A percentile compares a stretch with the other conserved stretches of the same genome.
Conservation (phyloP, 164 flowering plant species). For the Protea cynaroides region DNA sequence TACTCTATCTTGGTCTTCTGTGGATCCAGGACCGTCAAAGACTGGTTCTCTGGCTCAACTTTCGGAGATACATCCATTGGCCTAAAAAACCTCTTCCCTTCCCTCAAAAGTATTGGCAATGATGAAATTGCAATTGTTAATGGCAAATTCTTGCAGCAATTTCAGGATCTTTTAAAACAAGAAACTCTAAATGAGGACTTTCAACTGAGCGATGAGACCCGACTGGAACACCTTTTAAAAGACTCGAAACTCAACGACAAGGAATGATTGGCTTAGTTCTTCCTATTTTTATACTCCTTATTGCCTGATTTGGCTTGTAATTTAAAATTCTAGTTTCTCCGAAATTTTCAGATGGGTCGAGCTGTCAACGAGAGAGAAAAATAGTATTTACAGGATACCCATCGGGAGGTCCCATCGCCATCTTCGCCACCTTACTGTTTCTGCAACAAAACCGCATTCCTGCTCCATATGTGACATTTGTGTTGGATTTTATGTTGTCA, state of each 20-base stretch:
- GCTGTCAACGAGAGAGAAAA: constrained; percentile 40
- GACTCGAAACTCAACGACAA: constrained; percentile 32
- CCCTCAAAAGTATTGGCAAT: constrained; percentile 41
- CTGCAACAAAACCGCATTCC: constrained; percentile 35
- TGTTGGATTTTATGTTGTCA: too few species aligned
- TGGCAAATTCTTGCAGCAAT: constrained; percentile 42
- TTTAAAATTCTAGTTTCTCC: not conserved
- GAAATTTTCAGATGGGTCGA: constrained; percentile 42
- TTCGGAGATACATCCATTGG: constrained; percentile 39
- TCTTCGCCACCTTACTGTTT: constrained; percentile 60
- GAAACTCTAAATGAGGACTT: too few species aligned
- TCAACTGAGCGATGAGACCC: constrained; percentile 20
- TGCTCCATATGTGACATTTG: constrained; percentile 58
- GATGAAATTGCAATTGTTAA: constrained; percentile 43
- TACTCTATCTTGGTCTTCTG: constrained; percentile 41
- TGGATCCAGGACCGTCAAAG: constrained; percentile 36
- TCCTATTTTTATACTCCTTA: not conserved
- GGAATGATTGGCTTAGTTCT: constrained; percentile 28
- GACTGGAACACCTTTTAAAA: too few species aligned
- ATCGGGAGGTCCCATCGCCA: constrained; percentile 61
- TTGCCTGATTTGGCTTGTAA: too few species aligned
- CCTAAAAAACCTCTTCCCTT: constrained; percentile 31
- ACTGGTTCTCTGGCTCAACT: constrained; percentile 35
- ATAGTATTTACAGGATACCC: constrained; percentile 77
- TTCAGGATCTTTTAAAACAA: constrained; percentile 25